phyloP scores from a whole-genome alignment of 306 rosid species.

The Sophora flavescens region DNA sequence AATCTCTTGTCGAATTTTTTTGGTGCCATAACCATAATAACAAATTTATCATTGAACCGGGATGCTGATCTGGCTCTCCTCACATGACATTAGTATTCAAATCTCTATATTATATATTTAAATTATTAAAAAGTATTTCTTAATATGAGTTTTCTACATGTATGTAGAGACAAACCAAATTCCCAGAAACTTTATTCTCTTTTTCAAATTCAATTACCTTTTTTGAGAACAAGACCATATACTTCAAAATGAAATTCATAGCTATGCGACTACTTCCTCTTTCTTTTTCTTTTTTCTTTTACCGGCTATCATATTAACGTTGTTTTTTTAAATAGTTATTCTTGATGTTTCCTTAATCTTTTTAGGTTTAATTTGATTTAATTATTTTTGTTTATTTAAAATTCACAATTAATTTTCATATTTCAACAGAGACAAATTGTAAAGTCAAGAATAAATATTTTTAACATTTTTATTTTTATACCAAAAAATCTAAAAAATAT shows the following conservation, averaged over 20 bases:
- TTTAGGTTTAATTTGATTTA: too few relatives aligned
- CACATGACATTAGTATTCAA: slow-evolving; percentile 30
- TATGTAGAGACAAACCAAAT: not conserved
- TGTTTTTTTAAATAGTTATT: not conserved
- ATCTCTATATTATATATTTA: not conserved
- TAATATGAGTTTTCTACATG: not conserved
- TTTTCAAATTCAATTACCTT: not conserved
- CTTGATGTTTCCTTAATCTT: too few relatives aligned
- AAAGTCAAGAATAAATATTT: too few relatives aligned
- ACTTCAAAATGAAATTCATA: not conserved
- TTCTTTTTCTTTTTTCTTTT: too few relatives aligned
- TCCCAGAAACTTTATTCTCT: not conserved
- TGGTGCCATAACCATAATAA: slow-evolving; percentile 39
- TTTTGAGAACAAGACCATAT: not conserved
- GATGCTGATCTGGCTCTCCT: slow-evolving; percentile 43
- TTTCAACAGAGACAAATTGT: too few relatives aligned
- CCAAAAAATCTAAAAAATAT: not conserved
- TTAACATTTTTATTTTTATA: not conserved
- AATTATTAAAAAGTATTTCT: not conserved
- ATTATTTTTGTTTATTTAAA: too few relatives aligned
- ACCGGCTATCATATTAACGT: not conserved
- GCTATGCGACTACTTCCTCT: too few relatives aligned
- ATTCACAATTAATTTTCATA: too few relatives aligned
- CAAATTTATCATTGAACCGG: slow-evolving; percentile 37
- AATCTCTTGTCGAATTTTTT: slow-evolving; percentile 50